Percentiles rank a stretch among this genome's conserved stretches.
Conservation (phyloP, 805 yeast genomes). For the Hagleromyces aurorensis region DNA sequence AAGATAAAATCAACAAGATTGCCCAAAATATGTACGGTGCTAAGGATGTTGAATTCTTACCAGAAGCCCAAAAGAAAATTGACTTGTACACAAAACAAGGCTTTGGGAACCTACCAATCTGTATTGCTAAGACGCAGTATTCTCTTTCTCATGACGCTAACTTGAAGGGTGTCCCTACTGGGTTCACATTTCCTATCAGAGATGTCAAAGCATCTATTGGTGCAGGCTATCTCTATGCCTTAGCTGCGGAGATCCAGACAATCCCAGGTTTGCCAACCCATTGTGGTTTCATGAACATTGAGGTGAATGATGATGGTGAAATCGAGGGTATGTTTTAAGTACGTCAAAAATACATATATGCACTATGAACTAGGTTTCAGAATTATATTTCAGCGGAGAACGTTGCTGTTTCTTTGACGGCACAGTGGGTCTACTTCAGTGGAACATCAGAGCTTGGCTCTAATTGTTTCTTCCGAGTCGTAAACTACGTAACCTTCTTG, state of each 20-base stretch:
- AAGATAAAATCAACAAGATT: slow-evolving; percentile 57
- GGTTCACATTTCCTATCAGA: slow-evolving; percentile 71
- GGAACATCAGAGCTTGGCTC: slow-evolving; percentile 15
- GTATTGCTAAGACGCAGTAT: slow-evolving; percentile 82
- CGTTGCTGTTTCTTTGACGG: no score
- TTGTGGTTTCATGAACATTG: slow-evolving; percentile 82
- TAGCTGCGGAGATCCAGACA: slow-evolving; percentile 81
- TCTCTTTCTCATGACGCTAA: slow-evolving; percentile 77
- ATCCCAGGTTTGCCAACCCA: slow-evolving; percentile 83
- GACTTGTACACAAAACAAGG: slow-evolving; percentile 66
- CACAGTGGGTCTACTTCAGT: neutral
- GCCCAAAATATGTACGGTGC: slow-evolving; percentile 79
- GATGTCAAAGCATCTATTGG: slow-evolving; percentile 73
- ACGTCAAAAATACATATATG: neutral
- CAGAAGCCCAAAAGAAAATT: slow-evolving; percentile 62
- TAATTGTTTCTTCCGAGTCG: slow-evolving; percentile 13
- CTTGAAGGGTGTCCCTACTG: slow-evolving; percentile 77
- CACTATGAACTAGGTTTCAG: neutral
- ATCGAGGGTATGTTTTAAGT: slow-evolving; percentile 67
- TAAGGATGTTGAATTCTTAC: slow-evolving; percentile 56
- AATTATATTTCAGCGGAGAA: neutral
- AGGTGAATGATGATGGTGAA: slow-evolving; percentile 71
- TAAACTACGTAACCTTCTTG: slow-evolving; percentile 53
- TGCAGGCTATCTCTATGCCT: slow-evolving; percentile 77
- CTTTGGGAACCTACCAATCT: slow-evolving; percentile 67